Base-by-base conservation (phyloP, 495 filamentous ascomycete genomes). In the Tetracladium setigerum region DNA sequence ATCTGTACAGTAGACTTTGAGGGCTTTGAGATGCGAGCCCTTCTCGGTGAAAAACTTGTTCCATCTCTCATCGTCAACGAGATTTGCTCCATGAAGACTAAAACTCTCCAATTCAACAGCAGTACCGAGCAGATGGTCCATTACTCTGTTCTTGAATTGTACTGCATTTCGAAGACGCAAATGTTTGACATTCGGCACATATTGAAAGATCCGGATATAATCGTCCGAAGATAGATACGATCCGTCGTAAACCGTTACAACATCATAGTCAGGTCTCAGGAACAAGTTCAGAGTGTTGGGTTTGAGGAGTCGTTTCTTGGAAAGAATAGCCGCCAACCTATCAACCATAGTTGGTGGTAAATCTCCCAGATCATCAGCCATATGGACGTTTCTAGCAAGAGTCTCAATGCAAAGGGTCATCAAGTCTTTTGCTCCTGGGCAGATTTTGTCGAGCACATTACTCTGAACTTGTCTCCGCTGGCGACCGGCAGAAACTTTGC, bases 281-380 rank as follows among this genome's bases (percentile, higher is more conserved):
- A 95, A 95, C 14, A 95, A 69, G 47, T 82, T 69, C 14, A 95
- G 58, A 1, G 85, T 95, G 42, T 63, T 65, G 0, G 85, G 61
- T 41, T 82, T 82, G 41, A 95, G 63, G 1, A 86, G 77, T 14
- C 89, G 77, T 50, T 78, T 77, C 62, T 89, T 89, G 2, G 87
- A 87, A 41, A 95, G 71, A 32, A 89, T 87, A 44, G 86, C 78
- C 31, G 87, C 83, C 22, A 95, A 76, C 33, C 82, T 82, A 61
- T 87, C 77, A 37, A 94, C 68, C 19, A 89, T 63, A 1, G 63
- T 47, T 11, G 71, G 67, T 6, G 87, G 85, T 16, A 95, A 63
- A 50, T 91, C 87, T 8, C 89, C 87, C 43, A 95, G 77, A 49
- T 87, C 84, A 46, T 95, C 86, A 17, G 92, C 78, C 15, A 91